A percentile compares a stretch with the other conserved stretches of the same genome.
phyloP scores from a whole-genome alignment of 139 green algal species.

The Spirogloea muscicola region DNA sequence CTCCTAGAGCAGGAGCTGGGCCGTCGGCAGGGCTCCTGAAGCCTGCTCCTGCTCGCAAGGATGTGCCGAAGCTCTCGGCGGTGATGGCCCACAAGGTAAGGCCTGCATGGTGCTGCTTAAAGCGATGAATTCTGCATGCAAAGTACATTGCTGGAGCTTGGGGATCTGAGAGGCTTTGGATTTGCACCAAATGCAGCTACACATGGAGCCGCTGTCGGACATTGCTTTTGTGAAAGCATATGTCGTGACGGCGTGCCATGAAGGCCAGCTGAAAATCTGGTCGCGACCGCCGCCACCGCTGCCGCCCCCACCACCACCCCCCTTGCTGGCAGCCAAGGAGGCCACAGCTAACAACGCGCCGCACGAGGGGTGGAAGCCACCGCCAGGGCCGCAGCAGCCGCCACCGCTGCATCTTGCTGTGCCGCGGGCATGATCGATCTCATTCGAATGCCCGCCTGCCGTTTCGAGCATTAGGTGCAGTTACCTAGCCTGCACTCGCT shows the following conservation, averaged over 20 bases:
- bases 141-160: not conserved
- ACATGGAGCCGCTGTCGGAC: constrained; percentile 69
- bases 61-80: constrained; percentile 64
- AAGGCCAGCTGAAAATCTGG: constrained; percentile 60
- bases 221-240: constrained; percentile 58
- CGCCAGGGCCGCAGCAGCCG: too few relatives aligned
- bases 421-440: too few relatives aligned
- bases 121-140: not conserved
- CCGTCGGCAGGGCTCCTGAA: constrained; percentile 42
- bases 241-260: constrained; percentile 62
- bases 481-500: too few relatives aligned
- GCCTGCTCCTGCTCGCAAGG: constrained; percentile 51
- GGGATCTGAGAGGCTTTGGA: not conserved
- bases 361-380: too few relatives aligned
- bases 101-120: not conserved
- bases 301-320: too few relatives aligned
- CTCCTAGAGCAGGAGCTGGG: not conserved
- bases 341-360: too few relatives aligned
- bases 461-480: too few relatives aligned
- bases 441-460: too few relatives aligned
- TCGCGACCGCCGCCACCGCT: constrained; percentile 52
- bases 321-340: too few relatives aligned
- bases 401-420: too few relatives aligned
- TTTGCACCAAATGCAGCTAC: constrained; percentile 46
- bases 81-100: constrained; percentile 55